Base-by-base conservation (phyloP, 768 basidiomycete genomes). In the Hydnum rufescens region DNA sequence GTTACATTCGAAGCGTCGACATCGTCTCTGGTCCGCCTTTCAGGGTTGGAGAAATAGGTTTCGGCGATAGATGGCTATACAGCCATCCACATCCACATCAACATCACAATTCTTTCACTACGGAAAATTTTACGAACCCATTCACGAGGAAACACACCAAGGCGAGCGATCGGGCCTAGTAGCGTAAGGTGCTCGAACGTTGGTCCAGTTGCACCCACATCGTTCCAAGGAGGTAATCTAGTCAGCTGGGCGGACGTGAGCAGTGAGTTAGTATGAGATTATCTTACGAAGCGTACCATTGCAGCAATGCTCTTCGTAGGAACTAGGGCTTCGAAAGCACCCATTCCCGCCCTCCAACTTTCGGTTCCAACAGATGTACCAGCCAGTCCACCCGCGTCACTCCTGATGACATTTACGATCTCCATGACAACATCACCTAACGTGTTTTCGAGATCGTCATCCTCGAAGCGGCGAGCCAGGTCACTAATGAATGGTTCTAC, bases 141-240 rank as follows among this genome's bases (percentile, higher is more conserved):
- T 72, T 97, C 84, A 52, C 77, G 68, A n/a, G 79, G 74, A 62
- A 93, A 96, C 3, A 90, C 78, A 34, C 82, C 81, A 51, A 97
- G 69, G 31, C 89, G 70, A 54, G 55, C 56, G 82, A 76, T 26
- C 96, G 65, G 89, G 0, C 95, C 95, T 58, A 97, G 66, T 42
- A 96, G 48, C 0, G 64, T 65, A 53, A 68, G 61, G 58, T 67
- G 49, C 78, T 83, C 57, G 60, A 89, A 78, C 2, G 66, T 72
- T 2, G 71, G 61, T 5, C 80, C 74, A 4, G 72, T 74, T 23
- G 77, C 77, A 56, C 70, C 62, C 4, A 63, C 57, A 39, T 83
- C 82, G 58, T 73, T 80, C 82, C 83, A 89, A 53, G 78, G 73
- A 29, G 74, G 71, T 72, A 86, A 70, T 55, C 74, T 68, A 23